These are phyloP conservation scores for Wickerhamiella slavikovae DNA, from an alignment of 805 yeast genomes.

Conservation along the genomic window DNA sequence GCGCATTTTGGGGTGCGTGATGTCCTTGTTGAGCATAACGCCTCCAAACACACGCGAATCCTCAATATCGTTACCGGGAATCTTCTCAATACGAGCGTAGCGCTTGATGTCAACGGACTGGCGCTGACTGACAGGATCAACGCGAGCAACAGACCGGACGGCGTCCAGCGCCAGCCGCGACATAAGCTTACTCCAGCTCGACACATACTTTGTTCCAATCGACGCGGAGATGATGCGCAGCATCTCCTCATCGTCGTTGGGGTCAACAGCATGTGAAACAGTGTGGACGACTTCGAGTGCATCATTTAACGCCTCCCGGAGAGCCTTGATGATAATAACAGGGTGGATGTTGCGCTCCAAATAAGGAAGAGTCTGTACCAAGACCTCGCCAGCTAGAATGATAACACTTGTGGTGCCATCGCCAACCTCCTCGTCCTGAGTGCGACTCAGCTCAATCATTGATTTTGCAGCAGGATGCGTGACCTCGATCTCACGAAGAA, in stretches of 20 bases:
- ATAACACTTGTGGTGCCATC: constrained; percentile 97
- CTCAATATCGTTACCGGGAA: constrained; percentile 94
- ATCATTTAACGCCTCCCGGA: constrained; percentile 75
- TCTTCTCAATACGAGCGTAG: constrained; percentile 82
- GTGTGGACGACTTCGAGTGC: constrained; percentile 73
- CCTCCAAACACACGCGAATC: constrained; percentile 82
- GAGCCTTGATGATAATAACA: constrained; percentile 83
- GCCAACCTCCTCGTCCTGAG: constrained; percentile 97
- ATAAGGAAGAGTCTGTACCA: constrained; percentile 88
- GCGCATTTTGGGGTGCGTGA: constrained; percentile 97
- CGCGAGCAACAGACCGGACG: constrained; percentile 51
- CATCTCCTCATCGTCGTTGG: constrained; percentile 71
- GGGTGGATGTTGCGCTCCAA: constrained; percentile 89
- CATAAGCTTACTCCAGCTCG: constrained; percentile 82
- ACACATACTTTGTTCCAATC: constrained; percentile 88
- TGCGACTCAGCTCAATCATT: constrained; percentile 89
- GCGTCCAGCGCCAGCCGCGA: constrained; percentile 74
- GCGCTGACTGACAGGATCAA: constrained; percentile 30
- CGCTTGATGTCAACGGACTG: constrained; percentile 85
- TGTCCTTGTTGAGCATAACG: constrained; percentile 82
- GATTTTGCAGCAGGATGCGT: constrained; percentile 99
- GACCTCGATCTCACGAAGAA: constrained; percentile 78
- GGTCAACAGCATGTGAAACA: constrained; percentile 70
- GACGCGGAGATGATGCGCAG: constrained; percentile 68
- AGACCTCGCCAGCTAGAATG: constrained; percentile 87